Conservation (phyloP, 352 stramenopile genomes). For the Phytophthora kernoviae region DNA sequence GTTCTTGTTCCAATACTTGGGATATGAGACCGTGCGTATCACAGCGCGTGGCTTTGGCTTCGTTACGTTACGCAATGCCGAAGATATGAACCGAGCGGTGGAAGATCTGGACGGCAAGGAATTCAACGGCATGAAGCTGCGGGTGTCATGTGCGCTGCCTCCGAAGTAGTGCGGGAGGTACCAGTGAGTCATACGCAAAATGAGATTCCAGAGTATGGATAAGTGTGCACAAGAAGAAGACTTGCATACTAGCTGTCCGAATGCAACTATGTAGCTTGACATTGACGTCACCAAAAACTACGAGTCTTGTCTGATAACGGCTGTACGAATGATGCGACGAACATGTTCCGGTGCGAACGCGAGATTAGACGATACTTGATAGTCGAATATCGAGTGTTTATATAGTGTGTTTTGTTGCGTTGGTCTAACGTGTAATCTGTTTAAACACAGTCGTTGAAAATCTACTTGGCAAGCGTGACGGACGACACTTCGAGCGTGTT, state of each 20-base stretch:
- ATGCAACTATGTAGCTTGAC: not conserved
- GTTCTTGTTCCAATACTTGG: constrained; percentile 82
- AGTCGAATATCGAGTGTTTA: constrained; percentile 14
- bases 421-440: not conserved
- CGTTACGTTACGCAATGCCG: constrained; percentile 75
- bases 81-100: constrained; percentile 81
- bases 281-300: not conserved
- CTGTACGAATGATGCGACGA: too few relatives aligned
- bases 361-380: too few relatives aligned
- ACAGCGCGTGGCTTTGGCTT: constrained; percentile 84
- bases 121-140: constrained; percentile 82
- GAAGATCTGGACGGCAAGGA: constrained; percentile 81
- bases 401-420: constrained; percentile 10
- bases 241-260: too few relatives aligned
- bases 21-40: constrained; percentile 86
- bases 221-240: not conserved
- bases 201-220: too few relatives aligned
- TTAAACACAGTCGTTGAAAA: not conserved
- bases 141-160: constrained; percentile 63
- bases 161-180: constrained; percentile 46
- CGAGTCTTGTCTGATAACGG: too few relatives aligned
- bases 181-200: too few relatives aligned
- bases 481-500: constrained; percentile 46
- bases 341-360: too few relatives aligned
- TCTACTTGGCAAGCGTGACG: constrained; percentile 35